Conservation (phyloP, 768 basidiomycete species). For the Kwoniella europaea region DNA sequence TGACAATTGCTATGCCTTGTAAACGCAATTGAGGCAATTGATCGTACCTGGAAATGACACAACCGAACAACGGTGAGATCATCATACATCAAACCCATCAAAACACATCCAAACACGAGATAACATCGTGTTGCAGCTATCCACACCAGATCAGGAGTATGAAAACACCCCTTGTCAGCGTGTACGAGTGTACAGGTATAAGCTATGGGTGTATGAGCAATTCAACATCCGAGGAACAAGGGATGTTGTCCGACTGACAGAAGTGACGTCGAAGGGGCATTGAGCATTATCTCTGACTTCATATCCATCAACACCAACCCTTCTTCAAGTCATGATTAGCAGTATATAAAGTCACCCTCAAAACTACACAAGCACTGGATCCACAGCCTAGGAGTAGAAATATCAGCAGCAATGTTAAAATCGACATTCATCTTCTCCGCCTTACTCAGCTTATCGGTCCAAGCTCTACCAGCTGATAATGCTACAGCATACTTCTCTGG, state of each 20-base stretch:
- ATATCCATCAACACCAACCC: neutral
- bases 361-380: too few species aligned
- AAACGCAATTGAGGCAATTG: neutral
- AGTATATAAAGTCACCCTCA: too few species aligned
- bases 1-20: neutral
- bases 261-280: neutral
- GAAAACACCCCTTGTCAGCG: neutral
- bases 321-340: neutral
- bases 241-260: neutral
- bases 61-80: neutral
- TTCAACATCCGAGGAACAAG: conserved; percentile 7
- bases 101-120: neutral
- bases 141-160: neutral
- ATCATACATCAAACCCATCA: neutral
- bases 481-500: conserved; percentile 17
- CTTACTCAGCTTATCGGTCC: neutral
- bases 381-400: neutral
- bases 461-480: conserved; percentile 12
- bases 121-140: neutral
- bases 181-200: neutral
- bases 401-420: neutral
- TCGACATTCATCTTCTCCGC: neutral
- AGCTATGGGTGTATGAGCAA: neutral
- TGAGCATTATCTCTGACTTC: neutral
- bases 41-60: neutral